These are phyloP conservation scores for Cairneyella variabilis DNA, from an alignment of 495 filamentous ascomycete species.

Conservation along the genomic window DNA sequence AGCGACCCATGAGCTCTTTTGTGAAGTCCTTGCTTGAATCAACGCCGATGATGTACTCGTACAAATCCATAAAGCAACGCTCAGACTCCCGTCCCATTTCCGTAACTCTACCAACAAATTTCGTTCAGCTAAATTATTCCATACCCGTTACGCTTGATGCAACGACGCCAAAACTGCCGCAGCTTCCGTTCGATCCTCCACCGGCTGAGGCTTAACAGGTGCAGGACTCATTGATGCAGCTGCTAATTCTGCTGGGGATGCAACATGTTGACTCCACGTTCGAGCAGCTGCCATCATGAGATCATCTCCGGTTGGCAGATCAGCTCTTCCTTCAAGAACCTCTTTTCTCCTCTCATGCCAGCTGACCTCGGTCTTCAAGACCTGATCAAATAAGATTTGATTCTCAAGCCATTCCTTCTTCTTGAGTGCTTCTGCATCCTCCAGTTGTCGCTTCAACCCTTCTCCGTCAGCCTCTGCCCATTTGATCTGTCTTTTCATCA, in stretches of 20 bases:
- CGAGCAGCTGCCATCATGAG: conserved; percentile 11
- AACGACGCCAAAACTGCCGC: conserved; percentile 23
- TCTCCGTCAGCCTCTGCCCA: conserved; percentile 75
- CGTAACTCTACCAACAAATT: not conserved
- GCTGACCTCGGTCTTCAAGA: conserved; percentile 47
- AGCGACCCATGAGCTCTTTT: too few relatives aligned
- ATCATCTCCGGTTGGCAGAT: conserved; percentile 9
- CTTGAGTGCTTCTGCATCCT: conserved; percentile 59
- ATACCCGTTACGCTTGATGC: conserved; percentile 11
- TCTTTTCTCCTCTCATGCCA: conserved; percentile 41
- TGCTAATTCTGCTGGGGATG: not conserved
- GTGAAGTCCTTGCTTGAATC: too few relatives aligned
- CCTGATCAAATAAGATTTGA: conserved; percentile 59
- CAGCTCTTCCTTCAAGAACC: conserved; percentile 24
- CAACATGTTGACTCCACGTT: not conserved
- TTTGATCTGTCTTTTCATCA: conserved; percentile 72
- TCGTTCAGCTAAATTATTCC: too few relatives aligned
- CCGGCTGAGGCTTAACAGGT: conserved; percentile 8
- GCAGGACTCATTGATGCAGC: not conserved
- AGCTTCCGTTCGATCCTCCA: conserved; percentile 19
- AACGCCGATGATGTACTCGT: too few relatives aligned
- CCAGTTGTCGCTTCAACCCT: conserved; percentile 58
- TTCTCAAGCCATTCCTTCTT: conserved; percentile 83
- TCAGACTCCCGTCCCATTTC: not conserved
- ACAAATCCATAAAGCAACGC: conserved; percentile 5